phyloP scores from a whole-genome alignment of 164 flowering plant species.

The Magnolia sinica region DNA sequence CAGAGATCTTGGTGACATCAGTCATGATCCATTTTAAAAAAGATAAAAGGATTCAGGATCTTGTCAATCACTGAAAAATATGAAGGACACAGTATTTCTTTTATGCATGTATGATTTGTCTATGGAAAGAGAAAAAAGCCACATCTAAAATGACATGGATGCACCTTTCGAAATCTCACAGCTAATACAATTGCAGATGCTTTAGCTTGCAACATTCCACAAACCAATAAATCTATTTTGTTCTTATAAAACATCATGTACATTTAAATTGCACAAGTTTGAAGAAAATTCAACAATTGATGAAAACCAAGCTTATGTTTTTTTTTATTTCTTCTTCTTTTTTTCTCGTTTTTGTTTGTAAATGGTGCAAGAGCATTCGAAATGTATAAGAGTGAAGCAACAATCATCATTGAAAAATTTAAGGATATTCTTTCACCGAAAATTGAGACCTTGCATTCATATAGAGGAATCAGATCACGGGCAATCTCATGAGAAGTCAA shows the following conservation, averaged over 20 bases:
- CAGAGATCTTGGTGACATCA: too few species aligned
- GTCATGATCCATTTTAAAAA: too few species aligned
- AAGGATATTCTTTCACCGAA: neutral
- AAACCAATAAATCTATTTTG: too few species aligned
- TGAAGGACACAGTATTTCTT: too few species aligned
- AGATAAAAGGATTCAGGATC: too few species aligned
- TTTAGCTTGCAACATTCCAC: conserved; percentile 1
- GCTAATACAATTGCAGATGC: neutral
- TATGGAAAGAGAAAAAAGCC: too few species aligned
- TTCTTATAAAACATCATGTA: neutral
- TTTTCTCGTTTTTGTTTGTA: too few species aligned
- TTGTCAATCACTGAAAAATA: too few species aligned
- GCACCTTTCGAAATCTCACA: too few species aligned
- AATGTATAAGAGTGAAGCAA: neutral
- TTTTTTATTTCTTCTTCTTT: too few species aligned
- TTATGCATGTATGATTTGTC: too few species aligned
- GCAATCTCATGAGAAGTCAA: neutral
- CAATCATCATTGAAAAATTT: neutral
- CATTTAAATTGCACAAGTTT: neutral
- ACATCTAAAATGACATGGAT: too few species aligned
- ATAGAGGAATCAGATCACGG: neutral
- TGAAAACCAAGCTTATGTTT: neutral
- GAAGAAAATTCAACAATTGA: neutral
- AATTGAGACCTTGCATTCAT: neutral
- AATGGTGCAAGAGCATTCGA: neutral